Conservation (phyloP, 345 rosid species). For the Syzygium oleosum region DNA sequence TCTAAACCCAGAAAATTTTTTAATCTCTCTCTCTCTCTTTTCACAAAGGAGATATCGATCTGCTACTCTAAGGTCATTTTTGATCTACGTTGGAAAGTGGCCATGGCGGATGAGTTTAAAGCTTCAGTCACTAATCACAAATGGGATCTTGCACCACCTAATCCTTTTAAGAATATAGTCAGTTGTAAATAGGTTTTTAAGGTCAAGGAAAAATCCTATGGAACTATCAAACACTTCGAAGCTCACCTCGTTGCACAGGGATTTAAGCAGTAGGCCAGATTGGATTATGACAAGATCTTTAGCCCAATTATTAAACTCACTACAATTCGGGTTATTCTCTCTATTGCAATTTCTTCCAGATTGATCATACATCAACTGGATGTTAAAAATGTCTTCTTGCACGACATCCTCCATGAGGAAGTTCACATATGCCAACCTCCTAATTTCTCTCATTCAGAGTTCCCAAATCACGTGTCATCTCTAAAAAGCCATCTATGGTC, state of each 20-base stretch:
- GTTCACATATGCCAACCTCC: neutral
- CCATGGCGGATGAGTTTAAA: neutral
- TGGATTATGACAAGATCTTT: neutral
- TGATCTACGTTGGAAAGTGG: neutral
- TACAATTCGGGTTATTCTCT: neutral
- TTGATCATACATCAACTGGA: neutral
- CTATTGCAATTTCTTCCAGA: accelerated
- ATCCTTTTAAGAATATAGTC: neutral
- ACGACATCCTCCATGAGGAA: neutral
- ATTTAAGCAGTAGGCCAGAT: neutral
- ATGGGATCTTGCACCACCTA: neutral
- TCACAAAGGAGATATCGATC: neutral
- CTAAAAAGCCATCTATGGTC: neutral
- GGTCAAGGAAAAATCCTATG: neutral
- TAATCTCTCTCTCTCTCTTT: neutral
- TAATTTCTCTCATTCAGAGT: neutral
- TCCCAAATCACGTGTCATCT: neutral
- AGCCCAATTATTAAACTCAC: neutral
- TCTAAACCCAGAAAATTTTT: neutral
- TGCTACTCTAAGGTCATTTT: neutral
- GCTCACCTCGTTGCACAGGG: neutral
- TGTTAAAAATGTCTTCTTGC: neutral
- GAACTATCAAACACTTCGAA: neutral
- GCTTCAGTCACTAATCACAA: neutral
- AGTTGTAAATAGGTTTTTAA: neutral